phyloP scores from a whole-genome alignment of 495 filamentous ascomycete species.

The Rostrohypoxylon terebratum region DNA sequence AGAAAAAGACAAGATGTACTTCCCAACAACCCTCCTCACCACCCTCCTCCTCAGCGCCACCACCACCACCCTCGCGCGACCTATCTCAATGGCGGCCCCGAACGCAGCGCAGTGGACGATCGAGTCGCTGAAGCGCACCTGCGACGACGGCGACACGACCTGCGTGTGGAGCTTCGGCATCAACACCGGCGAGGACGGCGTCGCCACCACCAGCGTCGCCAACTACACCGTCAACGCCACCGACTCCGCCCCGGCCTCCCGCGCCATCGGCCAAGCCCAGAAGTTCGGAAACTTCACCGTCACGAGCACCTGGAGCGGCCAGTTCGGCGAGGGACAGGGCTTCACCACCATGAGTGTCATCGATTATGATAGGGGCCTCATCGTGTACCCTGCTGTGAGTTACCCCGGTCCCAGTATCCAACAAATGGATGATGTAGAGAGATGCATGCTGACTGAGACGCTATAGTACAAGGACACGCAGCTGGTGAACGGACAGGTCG shows the following conservation, averaged over 20 bases:
- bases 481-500: constrained; percentile 58
- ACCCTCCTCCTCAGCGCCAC: constrained; percentile 52
- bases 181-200: constrained; percentile 52
- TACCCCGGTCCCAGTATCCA: background rate
- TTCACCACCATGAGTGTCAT: constrained; percentile 66
- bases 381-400: constrained; percentile 58
- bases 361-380: constrained; percentile 54
- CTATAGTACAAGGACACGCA: constrained; percentile 52
- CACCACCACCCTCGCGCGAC: constrained; percentile 56
- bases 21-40: constrained; percentile 55
- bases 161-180: constrained; percentile 64
- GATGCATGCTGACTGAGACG: background rate
- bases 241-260: constrained; percentile 51
- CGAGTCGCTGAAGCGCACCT: constrained; percentile 59
- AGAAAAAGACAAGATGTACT: constrained; percentile 57
- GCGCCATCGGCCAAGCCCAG: constrained; percentile 53
- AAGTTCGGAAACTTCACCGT: constrained; percentile 63
- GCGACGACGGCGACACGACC: constrained; percentile 57
- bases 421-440: background rate
- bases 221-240: constrained; percentile 57
- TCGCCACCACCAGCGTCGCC: constrained; percentile 47
- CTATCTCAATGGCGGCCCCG: constrained; percentile 56
- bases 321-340: constrained; percentile 64
- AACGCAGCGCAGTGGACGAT: constrained; percentile 61
- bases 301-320: constrained; percentile 67